Percentiles rank a stretch among this genome's conserved stretches.
Evolutionary conservation across 2,329 filamentous ascomycete species (phyloP).

Genomic region (Trichoderma lentiforme): DNA sequence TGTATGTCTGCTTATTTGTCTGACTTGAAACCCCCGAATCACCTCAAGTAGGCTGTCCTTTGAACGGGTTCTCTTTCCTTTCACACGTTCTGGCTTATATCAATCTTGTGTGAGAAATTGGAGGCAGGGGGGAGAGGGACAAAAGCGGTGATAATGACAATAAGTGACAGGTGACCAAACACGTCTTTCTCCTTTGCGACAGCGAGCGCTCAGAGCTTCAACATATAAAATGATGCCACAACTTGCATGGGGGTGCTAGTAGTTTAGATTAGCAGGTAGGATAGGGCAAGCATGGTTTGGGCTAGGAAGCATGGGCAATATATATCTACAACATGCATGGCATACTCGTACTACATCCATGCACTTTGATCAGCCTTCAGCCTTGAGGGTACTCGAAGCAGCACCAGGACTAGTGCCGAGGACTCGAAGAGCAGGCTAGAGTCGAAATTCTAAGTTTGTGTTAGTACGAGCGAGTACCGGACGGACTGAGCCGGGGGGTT

Average conservation of each 20-base stretch:
- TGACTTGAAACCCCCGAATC: not conserved
- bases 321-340: conserved; percentile 7
- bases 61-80: not conserved
- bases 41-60: not conserved
- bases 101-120: not conserved
- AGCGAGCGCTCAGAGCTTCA: not conserved
- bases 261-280: not conserved
- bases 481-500: not conserved
- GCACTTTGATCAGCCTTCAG: not conserved
- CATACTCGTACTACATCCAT: not conserved
- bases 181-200: not conserved
- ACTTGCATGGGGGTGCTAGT: not conserved
- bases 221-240: not conserved
- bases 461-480: conserved; percentile 1
- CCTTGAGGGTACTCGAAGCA: not conserved
- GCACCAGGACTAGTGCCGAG: not conserved
- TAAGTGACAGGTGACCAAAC: not conserved
- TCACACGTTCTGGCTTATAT: not conserved
- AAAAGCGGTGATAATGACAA: not conserved
- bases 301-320: not conserved
- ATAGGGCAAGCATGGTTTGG: not conserved
- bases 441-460: not conserved
- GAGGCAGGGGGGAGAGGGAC: not conserved
- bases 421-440: not conserved
- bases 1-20: not conserved